Conservation (phyloP, 169 alveolate species). For the Plasmodium coatneyi region DNA sequence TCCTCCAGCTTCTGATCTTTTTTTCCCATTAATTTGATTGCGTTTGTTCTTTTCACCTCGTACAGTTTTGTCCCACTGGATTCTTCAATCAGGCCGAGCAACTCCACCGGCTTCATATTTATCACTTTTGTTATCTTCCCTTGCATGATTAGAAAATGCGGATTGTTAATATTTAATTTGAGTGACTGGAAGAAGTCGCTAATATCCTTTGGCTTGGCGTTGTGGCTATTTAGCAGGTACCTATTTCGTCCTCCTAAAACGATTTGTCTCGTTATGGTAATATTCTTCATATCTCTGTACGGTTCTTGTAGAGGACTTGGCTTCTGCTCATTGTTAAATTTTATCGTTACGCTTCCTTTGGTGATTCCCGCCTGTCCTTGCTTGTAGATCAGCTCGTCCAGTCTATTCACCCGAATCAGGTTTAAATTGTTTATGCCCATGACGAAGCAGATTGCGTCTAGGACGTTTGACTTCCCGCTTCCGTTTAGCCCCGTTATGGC, state of each 20-base stretch:
- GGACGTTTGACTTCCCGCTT: slow-evolving; percentile 98
- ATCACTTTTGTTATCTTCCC: slow-evolving; percentile 97
- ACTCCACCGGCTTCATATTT: slow-evolving; percentile 97
- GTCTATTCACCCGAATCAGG: slow-evolving; percentile 93
- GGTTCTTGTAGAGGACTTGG: slow-evolving; percentile 88
- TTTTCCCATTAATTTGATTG: slow-evolving; percentile 91
- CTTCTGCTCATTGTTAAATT: slow-evolving; percentile 92
- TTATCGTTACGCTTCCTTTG: slow-evolving; percentile 97
- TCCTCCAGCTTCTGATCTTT: slow-evolving; percentile 93
- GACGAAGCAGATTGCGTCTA: slow-evolving; percentile 98
- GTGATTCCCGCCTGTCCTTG: slow-evolving; percentile 99
- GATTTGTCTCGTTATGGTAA: slow-evolving; percentile 94
- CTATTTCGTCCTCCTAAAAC: slow-evolving; percentile 96
- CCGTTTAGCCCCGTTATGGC: slow-evolving; percentile 99
- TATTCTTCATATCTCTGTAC: slow-evolving; percentile 87
- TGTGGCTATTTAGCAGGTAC: slow-evolving; percentile 96
- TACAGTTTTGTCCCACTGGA: slow-evolving; percentile 98
- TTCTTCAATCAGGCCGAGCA: slow-evolving; percentile 97
- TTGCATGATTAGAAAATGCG: slow-evolving; percentile 99
- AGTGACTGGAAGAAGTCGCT: slow-evolving; percentile 94
- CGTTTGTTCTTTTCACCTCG: slow-evolving; percentile 95
- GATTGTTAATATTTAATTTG: slow-evolving; percentile 97
- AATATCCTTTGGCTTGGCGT: slow-evolving; percentile 93
- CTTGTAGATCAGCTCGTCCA: slow-evolving; percentile 97
- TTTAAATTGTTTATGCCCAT: slow-evolving; percentile 93